Base-by-base conservation (phyloP, 257 asterid genomes). In the Penstemon eatonii region DNA sequence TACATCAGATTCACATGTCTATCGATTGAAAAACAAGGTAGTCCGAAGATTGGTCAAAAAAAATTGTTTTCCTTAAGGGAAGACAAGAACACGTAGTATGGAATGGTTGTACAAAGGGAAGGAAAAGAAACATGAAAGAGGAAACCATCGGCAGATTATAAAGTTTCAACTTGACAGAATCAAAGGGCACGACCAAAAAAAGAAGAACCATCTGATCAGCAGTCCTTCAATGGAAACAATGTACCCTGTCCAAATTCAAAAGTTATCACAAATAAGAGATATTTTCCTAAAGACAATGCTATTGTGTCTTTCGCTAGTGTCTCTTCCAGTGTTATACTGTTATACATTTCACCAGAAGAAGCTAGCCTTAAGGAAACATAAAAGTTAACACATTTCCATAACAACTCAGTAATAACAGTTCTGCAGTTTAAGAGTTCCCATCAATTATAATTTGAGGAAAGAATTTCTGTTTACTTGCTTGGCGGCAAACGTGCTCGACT, bases 401-500 rank as follows among this genome's bases (percentile, higher is more conserved):
- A 43, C 8, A 43, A 44, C 45, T 49, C n/a, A 33, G 15, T 45
- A 47, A 52, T 56, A 55, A 56, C 10, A 54, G 65, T 51, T 25
- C 33, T 36, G 33, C 19, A 50, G 57, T 56, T 66, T 66, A 68
- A 13, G 69, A 80, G 65, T 19, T 59, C 42, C 44, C 6, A 47
- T 60, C 68, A 68, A 60, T 42, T 36, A 19, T 59, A 61, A 9
- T 56, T 54, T 4, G 54, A 68, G 68, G 67, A 38, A 61, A 55
- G 42, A 15, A 25, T 3, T 40, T 69, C 56, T 66, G 66, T 83
- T 86, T 85, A 92, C 98, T 83, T 92, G 96, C 96, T 92, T 58
- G 96, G 90, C 4, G 97, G 98, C 83, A 92, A 61, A 75, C 83
- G 81, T 50, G 98, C 97, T 74, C 95, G 87, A 64, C 78, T 88